These are phyloP conservation scores for Phaffia rhodozyma DNA, from an alignment of 1,284 basidiomycete genomes.

Conservation along the genomic window DNA sequence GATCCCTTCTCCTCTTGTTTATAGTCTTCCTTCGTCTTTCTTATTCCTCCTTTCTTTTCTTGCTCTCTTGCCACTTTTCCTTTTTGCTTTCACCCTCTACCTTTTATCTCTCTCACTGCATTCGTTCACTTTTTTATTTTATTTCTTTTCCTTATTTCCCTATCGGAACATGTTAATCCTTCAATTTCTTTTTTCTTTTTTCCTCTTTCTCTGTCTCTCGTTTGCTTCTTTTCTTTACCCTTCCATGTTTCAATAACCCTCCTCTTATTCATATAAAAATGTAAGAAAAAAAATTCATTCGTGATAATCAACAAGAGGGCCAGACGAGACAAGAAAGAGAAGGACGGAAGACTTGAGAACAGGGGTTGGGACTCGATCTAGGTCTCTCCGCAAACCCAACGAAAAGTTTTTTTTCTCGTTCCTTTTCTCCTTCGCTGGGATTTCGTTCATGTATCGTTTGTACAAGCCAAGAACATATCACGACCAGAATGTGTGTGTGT, in stretches of 20 bases:
- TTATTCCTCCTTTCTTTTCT: not conserved
- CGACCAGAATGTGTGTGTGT: not conserved
- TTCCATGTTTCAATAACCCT: too few species aligned
- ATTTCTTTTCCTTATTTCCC: too few species aligned
- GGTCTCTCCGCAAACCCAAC: too few species aligned
- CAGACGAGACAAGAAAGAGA: too few species aligned
- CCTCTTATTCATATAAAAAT: too few species aligned
- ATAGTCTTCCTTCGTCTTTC: not conserved
- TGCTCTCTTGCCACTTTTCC: not conserved
- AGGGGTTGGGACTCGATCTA: too few species aligned
- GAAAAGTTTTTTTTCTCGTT: not conserved
- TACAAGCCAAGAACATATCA: not conserved
- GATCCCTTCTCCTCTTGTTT: not conserved
- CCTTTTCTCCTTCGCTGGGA: not conserved
- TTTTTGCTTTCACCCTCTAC: not conserved
- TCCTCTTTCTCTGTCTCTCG: not conserved
- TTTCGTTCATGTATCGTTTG: not conserved
- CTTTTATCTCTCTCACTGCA: not conserved
- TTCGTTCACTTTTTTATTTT: not conserved
- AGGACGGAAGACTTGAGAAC: too few species aligned
- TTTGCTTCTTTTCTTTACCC: not conserved
- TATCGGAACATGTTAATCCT: too few species aligned
- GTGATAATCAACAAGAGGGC: too few species aligned
- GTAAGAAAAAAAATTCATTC: too few species aligned
- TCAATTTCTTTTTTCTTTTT: not conserved